Evolutionary conservation across 352 stramenopile species (phyloP).

Genomic region (Discostella stelligera): DNA sequence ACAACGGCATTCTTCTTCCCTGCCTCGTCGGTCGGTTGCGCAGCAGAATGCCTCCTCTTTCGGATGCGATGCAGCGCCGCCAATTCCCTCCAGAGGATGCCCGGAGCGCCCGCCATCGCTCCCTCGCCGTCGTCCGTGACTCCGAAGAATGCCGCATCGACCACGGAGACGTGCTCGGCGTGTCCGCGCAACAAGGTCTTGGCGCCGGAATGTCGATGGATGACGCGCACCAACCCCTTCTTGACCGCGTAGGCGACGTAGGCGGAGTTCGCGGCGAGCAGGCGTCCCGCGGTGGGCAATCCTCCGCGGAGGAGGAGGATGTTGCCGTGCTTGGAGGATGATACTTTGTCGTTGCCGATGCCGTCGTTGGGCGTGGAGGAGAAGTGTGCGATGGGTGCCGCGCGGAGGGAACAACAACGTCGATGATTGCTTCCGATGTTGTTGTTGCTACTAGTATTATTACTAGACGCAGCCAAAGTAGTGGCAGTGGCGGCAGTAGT

Average conservation of each 20-base stretch:
- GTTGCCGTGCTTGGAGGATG: too few relatives aligned
- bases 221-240: slow-evolving; percentile 78
- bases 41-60: too few relatives aligned
- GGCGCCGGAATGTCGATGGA: slow-evolving; percentile 57
- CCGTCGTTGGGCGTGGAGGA: slow-evolving; percentile 55
- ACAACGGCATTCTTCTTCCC: too few relatives aligned
- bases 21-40: too few relatives aligned
- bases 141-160: slow-evolving; percentile 49
- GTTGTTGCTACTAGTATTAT: too few relatives aligned
- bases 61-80: not conserved
- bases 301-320: not conserved
- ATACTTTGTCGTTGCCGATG: slow-evolving; percentile 51
- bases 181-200: slow-evolving; percentile 69
- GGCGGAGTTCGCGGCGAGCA: slow-evolving; percentile 69
- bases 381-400: slow-evolving; percentile 60
- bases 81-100: not conserved
- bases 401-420: slow-evolving; percentile 20
- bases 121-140: not conserved
- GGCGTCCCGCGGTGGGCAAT: slow-evolving; percentile 26
- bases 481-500: too few relatives aligned
- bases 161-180: slow-evolving; percentile 21
- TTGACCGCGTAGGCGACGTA: slow-evolving; percentile 82
- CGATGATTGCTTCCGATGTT: slow-evolving; percentile 10
- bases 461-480: too few relatives aligned
- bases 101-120: not conserved